phyloP scores from a whole-genome alignment of 2,329 filamentous ascomycete genomes.

The Rugonectria rugulosa region DNA sequence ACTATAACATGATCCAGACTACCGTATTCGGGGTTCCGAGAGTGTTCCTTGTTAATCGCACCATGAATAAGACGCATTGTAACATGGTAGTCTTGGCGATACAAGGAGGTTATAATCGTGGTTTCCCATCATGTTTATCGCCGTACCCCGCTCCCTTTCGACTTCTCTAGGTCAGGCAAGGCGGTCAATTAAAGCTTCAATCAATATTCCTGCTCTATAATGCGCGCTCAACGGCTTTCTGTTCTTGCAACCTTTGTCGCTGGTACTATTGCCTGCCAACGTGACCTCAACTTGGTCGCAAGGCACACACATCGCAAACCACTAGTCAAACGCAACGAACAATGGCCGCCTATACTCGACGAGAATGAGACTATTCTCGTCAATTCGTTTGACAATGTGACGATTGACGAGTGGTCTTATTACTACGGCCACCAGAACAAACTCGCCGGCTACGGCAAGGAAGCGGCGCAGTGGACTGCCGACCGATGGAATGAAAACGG shows the following conservation, averaged over 20 bases:
- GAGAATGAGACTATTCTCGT: constrained; percentile 44
- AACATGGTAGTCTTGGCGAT: constrained; percentile 11
- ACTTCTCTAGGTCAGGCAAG: too few relatives aligned
- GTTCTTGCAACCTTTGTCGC: constrained; percentile 30
- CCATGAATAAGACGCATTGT: constrained; percentile 1
- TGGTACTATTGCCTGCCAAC: constrained; percentile 40
- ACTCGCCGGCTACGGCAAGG: constrained; percentile 46
- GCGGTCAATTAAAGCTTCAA: too few relatives aligned
- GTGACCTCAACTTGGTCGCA: constrained; percentile 37
- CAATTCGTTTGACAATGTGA: constrained; percentile 49
- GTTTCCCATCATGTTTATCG: neutral
- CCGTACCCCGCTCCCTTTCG: neutral
- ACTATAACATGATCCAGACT: constrained; percentile 19
- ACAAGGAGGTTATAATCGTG: constrained; percentile 3
- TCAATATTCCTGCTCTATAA: neutral
- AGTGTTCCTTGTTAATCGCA: too few relatives aligned
- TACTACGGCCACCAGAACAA: constrained; percentile 51
- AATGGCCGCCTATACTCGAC: constrained; percentile 46
- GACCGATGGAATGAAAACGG: constrained; percentile 48
- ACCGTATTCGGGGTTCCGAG: too few relatives aligned
- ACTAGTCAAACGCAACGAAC: constrained; percentile 41
- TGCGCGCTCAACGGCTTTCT: constrained; percentile 29
- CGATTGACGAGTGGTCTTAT: constrained; percentile 47
- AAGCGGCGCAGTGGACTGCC: constrained; percentile 49
- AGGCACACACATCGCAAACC: constrained; percentile 44